These are phyloP conservation scores for Mesembryanthemum crystallinum DNA, from an alignment of 148 eudicot species.

Conservation along the genomic window DNA sequence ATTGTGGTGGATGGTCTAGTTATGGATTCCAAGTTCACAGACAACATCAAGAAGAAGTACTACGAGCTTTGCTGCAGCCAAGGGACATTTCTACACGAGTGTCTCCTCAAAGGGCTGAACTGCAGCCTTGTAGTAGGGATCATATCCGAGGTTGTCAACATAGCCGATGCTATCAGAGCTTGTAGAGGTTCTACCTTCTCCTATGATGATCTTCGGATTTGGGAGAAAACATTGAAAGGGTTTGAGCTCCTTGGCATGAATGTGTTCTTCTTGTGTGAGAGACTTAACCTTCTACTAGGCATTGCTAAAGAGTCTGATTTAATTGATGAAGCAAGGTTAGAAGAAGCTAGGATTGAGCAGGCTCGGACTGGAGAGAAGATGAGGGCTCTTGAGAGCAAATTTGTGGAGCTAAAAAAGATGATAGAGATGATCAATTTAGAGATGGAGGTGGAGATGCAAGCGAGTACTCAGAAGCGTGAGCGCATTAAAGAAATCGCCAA, in stretches of 20 bases:
- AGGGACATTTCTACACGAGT: conserved; percentile 37
- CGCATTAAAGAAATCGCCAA: background rate
- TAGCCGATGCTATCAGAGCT: conserved; percentile 55
- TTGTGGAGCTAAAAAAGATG: background rate
- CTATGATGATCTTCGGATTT: conserved; percentile 29
- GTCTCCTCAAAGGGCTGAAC: conserved; percentile 34
- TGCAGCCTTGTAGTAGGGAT: conserved; percentile 42
- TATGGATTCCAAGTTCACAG: conserved; percentile 43
- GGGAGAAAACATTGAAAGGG: conserved; percentile 18
- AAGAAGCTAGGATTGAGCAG: background rate
- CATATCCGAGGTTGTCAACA: conserved; percentile 43
- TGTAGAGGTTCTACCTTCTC: conserved; percentile 14
- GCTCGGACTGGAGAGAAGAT: background rate
- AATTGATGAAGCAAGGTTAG: background rate
- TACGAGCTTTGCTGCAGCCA: conserved; percentile 49
- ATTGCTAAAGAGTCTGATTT: background rate
- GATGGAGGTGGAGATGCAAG: background rate
- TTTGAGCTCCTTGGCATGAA: background rate
- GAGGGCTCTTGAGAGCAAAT: background rate
- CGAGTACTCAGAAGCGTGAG: background rate
- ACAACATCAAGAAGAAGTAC: conserved; percentile 37
- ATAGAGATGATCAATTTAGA: background rate
- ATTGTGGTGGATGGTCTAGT: conserved; percentile 32
- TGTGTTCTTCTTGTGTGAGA: background rate
- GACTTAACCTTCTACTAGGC: background rate